Base-by-base conservation (phyloP, 2,329 filamentous ascomycete genomes). In the Acrocalymma vagum region DNA sequence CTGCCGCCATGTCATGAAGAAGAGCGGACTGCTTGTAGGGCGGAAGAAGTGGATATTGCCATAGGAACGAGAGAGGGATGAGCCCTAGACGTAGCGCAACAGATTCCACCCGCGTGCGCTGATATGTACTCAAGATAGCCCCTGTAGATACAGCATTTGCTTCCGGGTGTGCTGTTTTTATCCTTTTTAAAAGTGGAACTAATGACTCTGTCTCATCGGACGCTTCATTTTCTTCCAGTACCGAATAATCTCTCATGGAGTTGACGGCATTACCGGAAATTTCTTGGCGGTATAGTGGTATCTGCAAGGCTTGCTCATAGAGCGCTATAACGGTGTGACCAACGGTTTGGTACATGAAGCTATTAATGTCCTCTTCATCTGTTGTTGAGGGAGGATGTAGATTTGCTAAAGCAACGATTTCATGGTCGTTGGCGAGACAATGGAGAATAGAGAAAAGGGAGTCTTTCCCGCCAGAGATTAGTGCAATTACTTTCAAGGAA, bases 271-370 rank as follows among this genome's bases (percentile, higher is more conserved):
- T 75, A 26, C 93, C 94, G 2, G 70, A 65, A 55, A 97, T 96
- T 37, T 83, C 76, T 55, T 86, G 82, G 14, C 94, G 85, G 70
- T 94, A 96, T 2, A 99, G 78, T 16, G 93, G 93, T 22, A 97
- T 78, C 0, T 80, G 84, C 2, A 96, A 84, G 22, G 90, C 91
- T 31, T 81, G 71, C 45, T 86, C 85, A 66, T 96, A 97, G 11
- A 96, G 79, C 3, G 92, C 90, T 42, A 97, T 86, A 13, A 96
- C 77, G 42, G 84, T 80, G 71, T 97, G 90, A 9, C 94, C 94
- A 45, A 96, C 89, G 3, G 94, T 99, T 76, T 99, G 94, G 77
- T 97, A 99, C 94, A 99, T 99, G 84, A 94, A 97, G 74, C 92
- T 96, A 71, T 99, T 90, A 58, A 95, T 79, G 68, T 97, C 89